phyloP scores from a whole-genome alignment of 1,284 basidiomycete genomes.

The Cystobasidium slooffiae region DNA sequence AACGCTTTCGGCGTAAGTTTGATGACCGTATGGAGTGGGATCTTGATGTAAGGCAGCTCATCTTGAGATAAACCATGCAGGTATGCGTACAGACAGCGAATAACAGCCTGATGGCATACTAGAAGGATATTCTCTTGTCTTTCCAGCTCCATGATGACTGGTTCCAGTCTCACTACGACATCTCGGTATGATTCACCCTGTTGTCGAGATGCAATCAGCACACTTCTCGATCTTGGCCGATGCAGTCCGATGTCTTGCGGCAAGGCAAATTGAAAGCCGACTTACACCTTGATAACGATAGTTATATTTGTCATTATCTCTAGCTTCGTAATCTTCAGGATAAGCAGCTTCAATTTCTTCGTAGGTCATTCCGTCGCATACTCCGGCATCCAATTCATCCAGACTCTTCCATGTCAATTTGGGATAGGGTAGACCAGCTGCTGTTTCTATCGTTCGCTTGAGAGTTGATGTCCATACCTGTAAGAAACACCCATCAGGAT shows the following conservation, averaged over 20 bases:
- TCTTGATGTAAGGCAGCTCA: constrained; percentile 95
- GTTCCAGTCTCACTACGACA: constrained; percentile 69
- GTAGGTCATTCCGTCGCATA: constrained; percentile 99
- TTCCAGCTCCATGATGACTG: constrained; percentile 98
- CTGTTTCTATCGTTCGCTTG: constrained; percentile 90
- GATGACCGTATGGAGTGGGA: constrained; percentile 82
- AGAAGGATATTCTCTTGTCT: constrained; percentile 96
- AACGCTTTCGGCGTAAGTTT: constrained; percentile 97
- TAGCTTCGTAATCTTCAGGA: constrained; percentile 97
- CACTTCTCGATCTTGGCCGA: neutral
- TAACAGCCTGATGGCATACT: constrained; percentile 94
- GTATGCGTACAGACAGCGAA: constrained; percentile 72
- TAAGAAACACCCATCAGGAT: neutral
- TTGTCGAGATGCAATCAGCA: constrained; percentile 3
- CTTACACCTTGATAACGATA: constrained; percentile 81
- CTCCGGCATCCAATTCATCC: constrained; percentile 97
- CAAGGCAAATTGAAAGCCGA: constrained; percentile 52
- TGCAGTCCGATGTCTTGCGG: neutral
- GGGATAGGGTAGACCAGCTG: constrained; percentile 75
- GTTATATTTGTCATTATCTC: constrained; percentile 99
- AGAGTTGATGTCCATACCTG: constrained; percentile 97
- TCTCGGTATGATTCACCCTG: constrained; percentile 91
- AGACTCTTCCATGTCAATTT: constrained; percentile 99
- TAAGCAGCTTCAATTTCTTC: constrained; percentile 97
- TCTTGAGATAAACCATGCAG: constrained; percentile 83